phyloP scores from a whole-genome alignment of 176 grass and related monocot species.

The Dendrocalamus sinicus region DNA sequence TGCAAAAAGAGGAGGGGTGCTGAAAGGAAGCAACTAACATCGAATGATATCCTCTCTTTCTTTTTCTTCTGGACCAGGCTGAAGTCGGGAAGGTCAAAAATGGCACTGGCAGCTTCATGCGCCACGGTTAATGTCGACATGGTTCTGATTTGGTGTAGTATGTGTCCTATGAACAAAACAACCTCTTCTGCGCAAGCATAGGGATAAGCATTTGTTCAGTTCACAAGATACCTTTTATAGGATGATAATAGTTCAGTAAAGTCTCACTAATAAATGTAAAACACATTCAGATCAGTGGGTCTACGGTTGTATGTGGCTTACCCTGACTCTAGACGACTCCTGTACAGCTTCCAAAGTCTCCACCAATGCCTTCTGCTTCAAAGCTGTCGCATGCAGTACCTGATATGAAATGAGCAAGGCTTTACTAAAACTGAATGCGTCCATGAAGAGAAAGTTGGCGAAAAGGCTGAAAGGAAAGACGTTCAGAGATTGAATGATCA shows the following conservation, averaged over 20 bases:
- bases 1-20: conserved; percentile 39
- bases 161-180: conserved; percentile 70
- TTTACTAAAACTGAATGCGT: conserved; percentile 3
- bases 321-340: conserved; percentile 66
- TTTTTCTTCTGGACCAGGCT: conserved; percentile 5
- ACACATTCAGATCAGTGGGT: background rate
- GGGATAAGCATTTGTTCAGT: background rate
- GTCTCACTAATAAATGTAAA: background rate
- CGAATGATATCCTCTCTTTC: conserved; percentile 30
- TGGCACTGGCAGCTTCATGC: conserved; percentile 31
- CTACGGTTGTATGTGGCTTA: conserved; percentile 21
- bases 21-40: conserved; percentile 42
- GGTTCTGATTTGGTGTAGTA: background rate
- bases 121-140: conserved; percentile 35
- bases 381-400: conserved; percentile 57
- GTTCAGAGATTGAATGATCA: background rate
- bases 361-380: conserved; percentile 65
- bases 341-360: conserved; percentile 76
- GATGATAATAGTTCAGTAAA: background rate
- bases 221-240: background rate
- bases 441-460: background rate
- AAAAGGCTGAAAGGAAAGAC: background rate
- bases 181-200: conserved; percentile 60
- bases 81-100: conserved; percentile 52
- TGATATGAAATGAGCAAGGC: background rate